phyloP scores from a whole-genome alignment of 345 rosid genomes.

The Cardamine resedifolia region DNA sequence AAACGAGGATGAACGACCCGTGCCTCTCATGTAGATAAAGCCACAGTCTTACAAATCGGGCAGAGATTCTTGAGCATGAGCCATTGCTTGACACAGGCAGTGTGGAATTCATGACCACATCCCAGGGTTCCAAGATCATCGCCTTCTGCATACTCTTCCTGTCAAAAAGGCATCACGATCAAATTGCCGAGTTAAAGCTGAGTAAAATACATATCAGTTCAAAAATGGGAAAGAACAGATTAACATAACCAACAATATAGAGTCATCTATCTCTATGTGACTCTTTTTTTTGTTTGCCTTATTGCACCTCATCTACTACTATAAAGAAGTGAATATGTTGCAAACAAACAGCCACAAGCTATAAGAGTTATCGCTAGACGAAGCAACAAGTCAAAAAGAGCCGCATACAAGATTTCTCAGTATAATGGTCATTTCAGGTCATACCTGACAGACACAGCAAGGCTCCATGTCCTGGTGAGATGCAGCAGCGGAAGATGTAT shows the following conservation, averaged over 20 bases:
- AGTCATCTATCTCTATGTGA: neutral
- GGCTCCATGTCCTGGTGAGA: slow-evolving; percentile 60
- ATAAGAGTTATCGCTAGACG: neutral
- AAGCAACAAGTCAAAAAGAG: neutral
- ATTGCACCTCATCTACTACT: neutral
- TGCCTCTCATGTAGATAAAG: slow-evolving; percentile 47
- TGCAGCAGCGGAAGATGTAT: slow-evolving; percentile 28
- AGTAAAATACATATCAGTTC: neutral
- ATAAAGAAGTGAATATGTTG: neutral
- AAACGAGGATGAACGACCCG: slow-evolving; percentile 17
- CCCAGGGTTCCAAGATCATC: slow-evolving; percentile 71
- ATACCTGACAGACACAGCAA: slow-evolving; percentile 87
- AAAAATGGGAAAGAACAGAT: neutral
- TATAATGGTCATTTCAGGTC: neutral
- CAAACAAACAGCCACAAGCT: neutral
- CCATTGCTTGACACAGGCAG: slow-evolving; percentile 77
- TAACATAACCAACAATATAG: neutral
- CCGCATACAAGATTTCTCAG: neutral
- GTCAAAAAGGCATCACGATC: slow-evolving; percentile 26
- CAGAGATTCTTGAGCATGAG: slow-evolving; percentile 78
- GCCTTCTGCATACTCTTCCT: slow-evolving; percentile 80
- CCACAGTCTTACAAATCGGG: slow-evolving; percentile 87
- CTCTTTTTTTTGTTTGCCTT: neutral
- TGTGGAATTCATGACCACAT: slow-evolving; percentile 88
- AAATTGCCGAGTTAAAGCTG: neutral